These are phyloP conservation scores for Schizosaccharomyces pombe DNA, from an alignment of 805 yeast species.

Conservation along the genomic window ASM294v3 CU329670.1:624001-624500, in stretches of 20 bases:
- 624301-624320: constrained; percentile 57
- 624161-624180: constrained; percentile 97
- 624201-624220: constrained; percentile 55
- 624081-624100: constrained; percentile 76
- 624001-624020: constrained; percentile 82
- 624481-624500: too few species aligned
- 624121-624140: constrained; percentile 89
- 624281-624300: constrained; percentile 27
- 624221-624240: constrained; percentile 61
- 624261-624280: constrained; percentile 44
- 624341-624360: constrained; percentile 63
- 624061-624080: constrained; percentile 86
- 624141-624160: constrained; percentile 84
- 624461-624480: too few species aligned
- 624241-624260: constrained; percentile 69
- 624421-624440: constrained; percentile 19
- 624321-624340: constrained; percentile 61
- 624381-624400: constrained; percentile 36
- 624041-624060: constrained; percentile 34
- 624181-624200: constrained; percentile 57
- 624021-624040: constrained; percentile 76
- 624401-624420: constrained; percentile 51
- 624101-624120: constrained; percentile 81
- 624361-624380: constrained; percentile 56
- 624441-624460: too few species aligned